Conservation (phyloP, 2,329 filamentous ascomycete species). For the Xylariaceae sp. region DNA sequence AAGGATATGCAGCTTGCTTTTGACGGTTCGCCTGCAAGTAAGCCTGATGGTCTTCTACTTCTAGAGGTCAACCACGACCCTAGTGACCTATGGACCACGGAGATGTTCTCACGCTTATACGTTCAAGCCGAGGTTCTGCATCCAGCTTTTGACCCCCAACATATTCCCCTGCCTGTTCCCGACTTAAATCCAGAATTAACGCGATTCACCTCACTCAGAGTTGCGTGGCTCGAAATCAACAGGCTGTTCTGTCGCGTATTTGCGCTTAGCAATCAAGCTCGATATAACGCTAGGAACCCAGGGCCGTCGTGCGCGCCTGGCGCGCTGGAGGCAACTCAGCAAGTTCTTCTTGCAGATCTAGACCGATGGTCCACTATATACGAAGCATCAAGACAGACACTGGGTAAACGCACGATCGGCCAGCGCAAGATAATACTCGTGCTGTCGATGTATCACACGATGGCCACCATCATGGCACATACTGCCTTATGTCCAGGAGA, state of each 20-base stretch:
- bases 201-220: conserved; percentile 5
- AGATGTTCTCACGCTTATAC: conserved; percentile 36
- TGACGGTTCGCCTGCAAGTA: background rate
- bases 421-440: no score
- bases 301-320: background rate
- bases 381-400: background rate
- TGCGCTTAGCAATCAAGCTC: background rate
- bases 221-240: background rate
- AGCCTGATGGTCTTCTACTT: conserved; percentile 9
- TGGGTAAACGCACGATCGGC: no score
- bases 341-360: conserved; percentile 16
- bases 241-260: background rate
- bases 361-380: conserved; percentile 27
- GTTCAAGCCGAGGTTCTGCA: conserved; percentile 26
- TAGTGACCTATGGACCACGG: conserved; percentile 41
- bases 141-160: conserved; percentile 16
- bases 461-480: conserved; percentile 43
- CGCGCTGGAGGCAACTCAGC: background rate
- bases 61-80: conserved; percentile 7
- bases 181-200: conserved; percentile 12
- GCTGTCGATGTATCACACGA: conserved; percentile 34
- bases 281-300: background rate
- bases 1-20: conserved; percentile 17
- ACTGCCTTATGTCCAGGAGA: conserved; percentile 31
- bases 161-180: conserved; percentile 7